Conservation (phyloP, 2,329 filamentous ascomycete genomes). For the Annulohypoxylon truncatum region DNA sequence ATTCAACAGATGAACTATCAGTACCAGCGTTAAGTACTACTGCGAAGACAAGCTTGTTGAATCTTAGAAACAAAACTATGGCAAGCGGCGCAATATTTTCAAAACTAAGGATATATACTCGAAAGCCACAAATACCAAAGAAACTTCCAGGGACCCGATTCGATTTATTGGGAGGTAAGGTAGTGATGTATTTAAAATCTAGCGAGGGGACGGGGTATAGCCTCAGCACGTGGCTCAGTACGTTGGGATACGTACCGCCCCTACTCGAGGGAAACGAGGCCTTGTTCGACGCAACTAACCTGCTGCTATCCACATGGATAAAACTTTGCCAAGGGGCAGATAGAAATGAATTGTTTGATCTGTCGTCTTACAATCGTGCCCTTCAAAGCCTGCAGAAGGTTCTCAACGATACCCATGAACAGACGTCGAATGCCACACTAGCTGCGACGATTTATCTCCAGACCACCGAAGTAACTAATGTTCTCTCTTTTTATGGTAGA, state of each 20-base stretch:
- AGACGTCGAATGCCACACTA: slow-evolving; percentile 22
- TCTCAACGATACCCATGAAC: slow-evolving; percentile 21
- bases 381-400: slow-evolving; percentile 30
- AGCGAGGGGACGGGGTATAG: slow-evolving; percentile 32
- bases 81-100: slow-evolving; percentile 30
- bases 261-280: slow-evolving; percentile 26
- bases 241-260: slow-evolving; percentile 18
- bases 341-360: slow-evolving; percentile 17
- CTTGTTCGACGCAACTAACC: slow-evolving; percentile 27
- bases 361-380: slow-evolving; percentile 23
- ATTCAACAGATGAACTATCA: background rate
- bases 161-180: slow-evolving; percentile 18
- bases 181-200: slow-evolving; percentile 16
- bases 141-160: slow-evolving; percentile 10
- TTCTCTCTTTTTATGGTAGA: background rate
- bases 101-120: slow-evolving; percentile 17
- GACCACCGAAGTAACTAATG: slow-evolving; percentile 13
- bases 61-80: slow-evolving; percentile 23
- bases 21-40: background rate
- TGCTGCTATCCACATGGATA: slow-evolving; percentile 28
- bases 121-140: slow-evolving; percentile 7
- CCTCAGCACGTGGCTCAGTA: slow-evolving; percentile 18
- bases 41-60: background rate
- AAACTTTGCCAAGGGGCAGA: slow-evolving; percentile 23
- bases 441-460: slow-evolving; percentile 32